Conservation (phyloP, 768 basidiomycete species). For the Pholiota molesta region DNA sequence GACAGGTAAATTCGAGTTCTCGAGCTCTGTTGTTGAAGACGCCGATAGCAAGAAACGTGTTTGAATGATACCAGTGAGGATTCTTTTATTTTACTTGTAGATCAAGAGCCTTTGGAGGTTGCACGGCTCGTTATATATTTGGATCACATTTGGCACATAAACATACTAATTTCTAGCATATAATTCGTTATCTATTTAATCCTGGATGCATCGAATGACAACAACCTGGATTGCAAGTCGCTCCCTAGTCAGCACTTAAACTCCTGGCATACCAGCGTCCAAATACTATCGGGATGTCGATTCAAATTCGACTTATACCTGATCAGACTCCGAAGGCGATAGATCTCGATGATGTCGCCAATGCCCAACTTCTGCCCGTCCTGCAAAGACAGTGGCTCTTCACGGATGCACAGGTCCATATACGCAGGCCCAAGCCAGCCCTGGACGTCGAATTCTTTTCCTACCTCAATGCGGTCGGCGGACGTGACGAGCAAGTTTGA, state of each 20-base stretch:
- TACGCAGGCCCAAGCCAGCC: conserved; percentile 33
- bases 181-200: background rate
- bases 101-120: too few species aligned
- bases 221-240: too few species aligned
- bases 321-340: conserved; percentile 10
- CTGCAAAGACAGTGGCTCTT: conserved; percentile 14
- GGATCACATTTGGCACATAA: background rate
- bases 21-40: conserved; percentile 46
- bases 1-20: conserved; percentile 59
- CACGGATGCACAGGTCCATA: conserved; percentile 27
- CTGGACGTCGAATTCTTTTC: conserved; percentile 23
- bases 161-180: background rate
- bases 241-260: background rate
- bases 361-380: conserved; percentile 18
- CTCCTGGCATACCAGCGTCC: conserved; percentile 1
- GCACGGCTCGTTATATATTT: background rate
- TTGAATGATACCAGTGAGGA: background rate
- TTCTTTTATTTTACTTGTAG: too few species aligned
- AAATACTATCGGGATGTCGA: conserved; percentile 14
- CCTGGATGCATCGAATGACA: too few species aligned
- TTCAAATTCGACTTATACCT: conserved; percentile 14
- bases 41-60: conserved; percentile 15
- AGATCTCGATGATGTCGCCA: conserved; percentile 20
- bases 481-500: conserved; percentile 16
- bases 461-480: conserved; percentile 25